Evolutionary conservation across 345 rosid genomes (phyloP).

Genomic region (Turnera subulata): DNA sequence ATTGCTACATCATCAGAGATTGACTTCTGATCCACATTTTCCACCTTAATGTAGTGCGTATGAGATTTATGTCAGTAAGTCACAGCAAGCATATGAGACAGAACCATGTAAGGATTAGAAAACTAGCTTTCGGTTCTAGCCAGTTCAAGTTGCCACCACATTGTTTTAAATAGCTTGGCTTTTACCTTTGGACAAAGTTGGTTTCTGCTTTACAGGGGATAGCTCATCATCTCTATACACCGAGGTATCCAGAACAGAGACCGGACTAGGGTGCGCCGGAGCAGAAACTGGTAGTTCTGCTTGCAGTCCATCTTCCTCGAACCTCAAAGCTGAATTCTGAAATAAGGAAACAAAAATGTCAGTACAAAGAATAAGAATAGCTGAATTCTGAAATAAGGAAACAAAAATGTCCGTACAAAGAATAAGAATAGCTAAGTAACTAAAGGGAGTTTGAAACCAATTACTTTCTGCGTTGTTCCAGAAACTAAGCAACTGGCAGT

Average conservation of each 20-base stretch:
- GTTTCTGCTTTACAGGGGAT: constrained; percentile 55
- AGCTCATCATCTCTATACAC: constrained; percentile 51
- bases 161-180: background rate
- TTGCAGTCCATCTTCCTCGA: constrained; percentile 43
- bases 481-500: constrained; percentile 36
- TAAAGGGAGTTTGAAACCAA: constrained; percentile 21
- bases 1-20: too few species aligned
- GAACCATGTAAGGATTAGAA: background rate
- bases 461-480: constrained; percentile 44
- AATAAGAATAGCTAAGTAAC: constrained; percentile 6
- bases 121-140: background rate
- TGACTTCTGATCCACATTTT: too few species aligned
- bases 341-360: constrained; percentile 15
- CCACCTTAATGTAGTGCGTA: too few species aligned
- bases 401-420: constrained; percentile 9
- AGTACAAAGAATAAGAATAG: constrained; percentile 16
- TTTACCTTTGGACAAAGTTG: constrained; percentile 40
- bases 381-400: constrained; percentile 40
- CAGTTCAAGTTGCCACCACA: background rate
- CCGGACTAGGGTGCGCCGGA: constrained; percentile 78
- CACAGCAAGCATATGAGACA: too few species aligned
- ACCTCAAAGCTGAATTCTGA: constrained; percentile 46
- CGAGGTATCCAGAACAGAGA: constrained; percentile 72
- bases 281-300: constrained; percentile 41
- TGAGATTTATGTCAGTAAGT: too few species aligned